Evolutionary conservation across 1,284 basidiomycete genomes (phyloP), one percentile per base, ranked within the genome.

Genomic region (Tilletia horrida): DNA sequence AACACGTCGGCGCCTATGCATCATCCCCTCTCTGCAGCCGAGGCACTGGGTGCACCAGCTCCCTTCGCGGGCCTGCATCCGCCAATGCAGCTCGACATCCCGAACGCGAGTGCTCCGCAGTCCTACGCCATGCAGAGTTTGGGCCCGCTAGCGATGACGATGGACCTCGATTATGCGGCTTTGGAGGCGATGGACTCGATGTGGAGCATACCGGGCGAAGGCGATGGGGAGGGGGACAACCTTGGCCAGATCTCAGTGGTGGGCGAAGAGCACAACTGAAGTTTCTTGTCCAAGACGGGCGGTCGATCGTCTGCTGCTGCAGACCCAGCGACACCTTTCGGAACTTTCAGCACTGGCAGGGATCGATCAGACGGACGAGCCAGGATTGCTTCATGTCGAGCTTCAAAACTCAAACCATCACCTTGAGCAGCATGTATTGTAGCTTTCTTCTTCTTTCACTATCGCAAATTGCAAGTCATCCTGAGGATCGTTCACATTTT

Each of bases 121-220:
- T n/a, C 50, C 7, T 59, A 59, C n/a, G 55, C 27, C 2, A 59
- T 59, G 55, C 55, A 59, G 55, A 59, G 29, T 21, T 27, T 59
- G 4, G 55, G 55, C 8, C 55, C 55, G 27, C 16, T 59, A 27
- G 55, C 55, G 29, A 59, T 59, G 55, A 59, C 55, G 35, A 59
- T 59, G 55, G 55, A 59, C 35, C 29, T 59, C 27, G 55, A 59
- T 40, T 59, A 59, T 29, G 23, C 29, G 55, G 55, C 55, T 16
- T 40, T 59, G 55, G 55, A 59, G 55, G 55, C 55, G 9, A 59
- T 59, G 55, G 55, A 59, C 16, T 31, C 55, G 55, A 59, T 59
- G 55, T 59, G 55, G 55, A 29, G 27, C 55, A 59, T 59, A 27
- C 55, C 55, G 9, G 55, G 27, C 16, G 55, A 29, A 13, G 55